Evolutionary conservation across 2,329 filamentous ascomycete genomes (phyloP).

Genomic region (Neophaeococcomyces aloes): DNA sequence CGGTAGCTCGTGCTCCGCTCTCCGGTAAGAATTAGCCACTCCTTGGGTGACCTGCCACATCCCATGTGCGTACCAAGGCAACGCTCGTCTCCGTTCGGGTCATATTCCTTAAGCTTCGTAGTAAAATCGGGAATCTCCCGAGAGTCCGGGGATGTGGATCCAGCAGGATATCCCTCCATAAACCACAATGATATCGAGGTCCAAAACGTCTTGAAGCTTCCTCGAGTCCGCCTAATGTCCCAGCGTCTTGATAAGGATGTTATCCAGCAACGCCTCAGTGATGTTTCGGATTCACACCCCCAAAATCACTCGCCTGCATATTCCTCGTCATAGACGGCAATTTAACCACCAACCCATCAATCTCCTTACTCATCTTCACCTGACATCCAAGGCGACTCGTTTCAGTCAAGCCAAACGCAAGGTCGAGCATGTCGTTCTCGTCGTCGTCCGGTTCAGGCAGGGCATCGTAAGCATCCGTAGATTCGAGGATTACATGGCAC

Average conservation of each 20-base stretch:
- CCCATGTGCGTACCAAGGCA: no score
- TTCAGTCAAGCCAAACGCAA: slow-evolving; percentile 83
- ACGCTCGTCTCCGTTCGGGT: no score
- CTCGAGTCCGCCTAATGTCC: background rate
- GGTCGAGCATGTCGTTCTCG: slow-evolving; percentile 82
- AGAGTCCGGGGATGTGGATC: no score
- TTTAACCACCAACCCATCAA: slow-evolving; percentile 76
- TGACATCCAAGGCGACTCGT: slow-evolving; percentile 78
- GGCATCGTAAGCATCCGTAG: slow-evolving; percentile 63
- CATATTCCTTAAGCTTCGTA: no score
- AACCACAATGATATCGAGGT: no score
- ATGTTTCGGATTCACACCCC: slow-evolving; percentile 16
- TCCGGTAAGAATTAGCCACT: no score
- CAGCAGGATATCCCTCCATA: no score
- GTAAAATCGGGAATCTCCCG: no score
- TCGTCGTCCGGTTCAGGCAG: slow-evolving; percentile 70
- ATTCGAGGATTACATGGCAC: slow-evolving; percentile 76
- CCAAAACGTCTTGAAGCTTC: no score
- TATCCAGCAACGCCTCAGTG: background rate
- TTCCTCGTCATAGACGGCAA: slow-evolving; percentile 92
- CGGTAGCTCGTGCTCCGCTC: no score
- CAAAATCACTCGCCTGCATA: slow-evolving; percentile 88
- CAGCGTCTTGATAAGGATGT: background rate
- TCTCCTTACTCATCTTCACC: slow-evolving; percentile 78
- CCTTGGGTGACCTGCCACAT: no score